Evolutionary conservation across 192 early-diverging fungal species (phyloP).

Genomic region (Hyaloraphidium curvatum): DNA sequence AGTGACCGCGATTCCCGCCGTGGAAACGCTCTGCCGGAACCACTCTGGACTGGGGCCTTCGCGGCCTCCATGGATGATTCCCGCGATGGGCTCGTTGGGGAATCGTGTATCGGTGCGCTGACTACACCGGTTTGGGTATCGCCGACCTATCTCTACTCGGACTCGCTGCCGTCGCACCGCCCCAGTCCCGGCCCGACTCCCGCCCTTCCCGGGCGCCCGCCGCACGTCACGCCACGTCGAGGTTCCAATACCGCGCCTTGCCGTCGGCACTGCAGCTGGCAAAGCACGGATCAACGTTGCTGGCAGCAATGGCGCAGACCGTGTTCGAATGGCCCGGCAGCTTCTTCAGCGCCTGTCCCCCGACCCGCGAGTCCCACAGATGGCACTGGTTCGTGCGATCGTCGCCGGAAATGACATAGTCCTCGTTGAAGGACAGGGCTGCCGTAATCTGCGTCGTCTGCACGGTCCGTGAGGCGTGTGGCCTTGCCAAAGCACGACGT

Average conservation of each 20-base stretch:
- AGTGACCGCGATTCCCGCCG: background rate
- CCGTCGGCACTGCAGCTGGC: constrained; percentile 27
- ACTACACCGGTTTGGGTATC: too few species aligned
- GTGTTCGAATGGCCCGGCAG: constrained; percentile 25
- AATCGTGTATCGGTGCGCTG: too few species aligned
- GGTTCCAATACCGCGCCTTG: constrained; percentile 6
- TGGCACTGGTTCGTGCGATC: constrained; percentile 37
- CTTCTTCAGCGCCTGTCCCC: constrained; percentile 30
- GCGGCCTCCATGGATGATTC: too few species aligned
- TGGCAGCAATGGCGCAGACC: constrained; percentile 38
- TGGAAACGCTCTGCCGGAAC: too few species aligned
- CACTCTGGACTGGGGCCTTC: too few species aligned
- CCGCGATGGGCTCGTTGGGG: too few species aligned
- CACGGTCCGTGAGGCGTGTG: constrained; percentile 4
- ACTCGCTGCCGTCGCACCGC: too few species aligned
- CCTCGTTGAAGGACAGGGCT: constrained; percentile 41
- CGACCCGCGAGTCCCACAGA: constrained; percentile 54
- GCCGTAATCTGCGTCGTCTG: constrained; percentile 16
- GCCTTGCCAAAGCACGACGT: constrained; percentile 8
- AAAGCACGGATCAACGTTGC: constrained; percentile 35
- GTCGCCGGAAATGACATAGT: constrained; percentile 47
- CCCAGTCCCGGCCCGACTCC: too few species aligned
- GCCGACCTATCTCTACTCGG: too few species aligned
- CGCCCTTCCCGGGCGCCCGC: too few species aligned
- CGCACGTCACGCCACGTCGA: too few species aligned